These are phyloP conservation scores for Fusarium luffae DNA, from an alignment of 2,329 filamentous ascomycete genomes.

Conservation along the genomic window DNA sequence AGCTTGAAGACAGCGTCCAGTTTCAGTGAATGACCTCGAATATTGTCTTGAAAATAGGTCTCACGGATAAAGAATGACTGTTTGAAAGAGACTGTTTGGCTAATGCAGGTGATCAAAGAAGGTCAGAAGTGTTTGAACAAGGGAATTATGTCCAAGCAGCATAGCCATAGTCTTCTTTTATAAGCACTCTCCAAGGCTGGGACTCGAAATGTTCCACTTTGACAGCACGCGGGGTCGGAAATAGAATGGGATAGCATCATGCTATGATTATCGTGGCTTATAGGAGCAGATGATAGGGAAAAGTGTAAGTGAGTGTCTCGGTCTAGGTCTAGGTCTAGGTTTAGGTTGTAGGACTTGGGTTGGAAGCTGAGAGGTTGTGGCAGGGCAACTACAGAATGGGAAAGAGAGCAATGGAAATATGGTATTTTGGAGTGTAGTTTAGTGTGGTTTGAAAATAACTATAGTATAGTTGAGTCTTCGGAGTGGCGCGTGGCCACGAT, in stretches of 20 bases:
- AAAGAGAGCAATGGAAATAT: not conserved
- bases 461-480: not conserved
- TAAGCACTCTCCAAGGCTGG: conserved; percentile 8
- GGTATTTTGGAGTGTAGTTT: conserved; percentile 6
- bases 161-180: conserved; percentile 13
- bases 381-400: conserved; percentile 5
- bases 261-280: conserved; percentile 27
- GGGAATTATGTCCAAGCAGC: conserved; percentile 2
- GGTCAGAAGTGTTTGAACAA: conserved; percentile 34
- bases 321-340: not conserved
- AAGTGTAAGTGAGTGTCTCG: conserved; percentile 34
- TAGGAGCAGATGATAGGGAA: conserved; percentile 28
- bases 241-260: not conserved
- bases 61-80: conserved; percentile 38
- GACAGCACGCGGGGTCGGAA: conserved; percentile 22
- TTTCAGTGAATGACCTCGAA: conserved; percentile 37
- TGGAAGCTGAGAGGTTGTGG: conserved; percentile 11
- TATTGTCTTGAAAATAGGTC: conserved; percentile 38
- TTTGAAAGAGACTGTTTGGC: conserved; percentile 34
- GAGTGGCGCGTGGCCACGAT: conserved; percentile 31
- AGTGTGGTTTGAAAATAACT: conserved; percentile 11
- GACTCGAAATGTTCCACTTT: conserved; percentile 18
- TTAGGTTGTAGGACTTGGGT: conserved; percentile 22
- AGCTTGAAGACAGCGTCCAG: not conserved
- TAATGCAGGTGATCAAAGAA: conserved; percentile 48